Base-by-base conservation (phyloP, 225 moss, liverwort and hornwort species). In the Thuidium tamariscinum region DNA sequence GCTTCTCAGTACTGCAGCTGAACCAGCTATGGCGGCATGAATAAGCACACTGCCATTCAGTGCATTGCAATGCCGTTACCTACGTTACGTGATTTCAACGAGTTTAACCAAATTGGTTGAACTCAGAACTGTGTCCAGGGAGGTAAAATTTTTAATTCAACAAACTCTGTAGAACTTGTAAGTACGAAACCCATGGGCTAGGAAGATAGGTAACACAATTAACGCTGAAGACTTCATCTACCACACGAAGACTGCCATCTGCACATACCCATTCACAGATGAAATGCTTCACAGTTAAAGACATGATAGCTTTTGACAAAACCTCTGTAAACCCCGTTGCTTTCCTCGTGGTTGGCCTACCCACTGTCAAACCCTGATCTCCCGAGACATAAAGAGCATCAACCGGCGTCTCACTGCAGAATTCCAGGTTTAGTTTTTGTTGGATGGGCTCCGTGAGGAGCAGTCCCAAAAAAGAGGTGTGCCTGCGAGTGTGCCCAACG, bases 361-460 rank as follows among this genome's bases (percentile, higher is more conserved):
- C 74, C 36, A 49, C 61, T 27, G 6, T 7, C 13, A 5, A 62
- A 20, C 20, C 62, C 36, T 61, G 17, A 60, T 39, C 26, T 36
- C 48, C 9, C 27, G 27, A 26, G 26, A 27, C 42, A 6, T 46
- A 4, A 21, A 6, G 27, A 29, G 8, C 9, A 7, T 10, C 27
- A 13, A 26, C 17, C 9, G 27, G 48, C 36, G 48, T 20, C 27
- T 9, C 36, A 0, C 3, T 0, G 9, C 9, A 13, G 27, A 36
- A 20, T 62, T 74, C 20, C 74, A 61, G 27, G 5, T 70, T 60
- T 8, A 4, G 21, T 7, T 18, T n/a, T 75, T 19, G 4, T 11
- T n/a, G 48, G 21, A 21, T 81, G 88, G 81, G 81, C 84, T 88
- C 86, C 81, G 41, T 86, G 56, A 84, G 80, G 83, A 84, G 75